These are phyloP conservation scores for Botrytis squamosa DNA, from an alignment of 2,329 filamentous ascomycete species.

Conservation along the genomic window DNA sequence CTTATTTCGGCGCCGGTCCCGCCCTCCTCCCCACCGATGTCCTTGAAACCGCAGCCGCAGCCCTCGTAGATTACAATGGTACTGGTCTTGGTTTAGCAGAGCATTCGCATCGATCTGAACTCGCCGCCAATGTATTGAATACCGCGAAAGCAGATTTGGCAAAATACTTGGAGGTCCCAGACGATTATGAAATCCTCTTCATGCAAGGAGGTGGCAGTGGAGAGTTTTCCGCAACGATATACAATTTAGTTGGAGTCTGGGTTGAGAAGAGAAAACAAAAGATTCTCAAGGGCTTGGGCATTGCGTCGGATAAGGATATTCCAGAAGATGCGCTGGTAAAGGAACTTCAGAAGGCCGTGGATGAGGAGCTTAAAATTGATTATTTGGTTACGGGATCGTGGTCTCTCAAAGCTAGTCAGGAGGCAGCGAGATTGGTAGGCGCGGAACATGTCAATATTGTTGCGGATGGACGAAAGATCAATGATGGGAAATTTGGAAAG, in stretches of 20 bases:
- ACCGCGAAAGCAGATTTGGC: constrained; percentile 73
- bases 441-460: constrained; percentile 78
- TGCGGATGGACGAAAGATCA: constrained; percentile 62
- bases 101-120: constrained; percentile 81
- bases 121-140: constrained; percentile 76
- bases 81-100: constrained; percentile 85
- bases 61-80: constrained; percentile 77
- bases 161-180: constrained; percentile 75
- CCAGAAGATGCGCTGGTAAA: constrained; percentile 56
- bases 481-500: constrained; percentile 79
- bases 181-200: constrained; percentile 84
- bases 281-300: constrained; percentile 55
- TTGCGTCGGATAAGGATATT: constrained; percentile 46
- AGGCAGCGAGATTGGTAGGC: constrained; percentile 76
- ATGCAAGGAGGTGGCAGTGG: constrained; percentile 85
- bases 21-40: constrained; percentile 81
- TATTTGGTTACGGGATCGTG: constrained; percentile 88
- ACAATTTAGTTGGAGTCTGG: constrained; percentile 84
- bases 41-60: constrained; percentile 71
- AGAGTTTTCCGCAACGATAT: constrained; percentile 78
- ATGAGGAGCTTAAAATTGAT: constrained; percentile 74
- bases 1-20: constrained; percentile 89
- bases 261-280: constrained; percentile 65
- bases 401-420: constrained; percentile 85
- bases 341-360: constrained; percentile 60